Base-by-base conservation (phyloP, 2,329 filamentous ascomycete genomes). In the Coniella lustricola region DNA sequence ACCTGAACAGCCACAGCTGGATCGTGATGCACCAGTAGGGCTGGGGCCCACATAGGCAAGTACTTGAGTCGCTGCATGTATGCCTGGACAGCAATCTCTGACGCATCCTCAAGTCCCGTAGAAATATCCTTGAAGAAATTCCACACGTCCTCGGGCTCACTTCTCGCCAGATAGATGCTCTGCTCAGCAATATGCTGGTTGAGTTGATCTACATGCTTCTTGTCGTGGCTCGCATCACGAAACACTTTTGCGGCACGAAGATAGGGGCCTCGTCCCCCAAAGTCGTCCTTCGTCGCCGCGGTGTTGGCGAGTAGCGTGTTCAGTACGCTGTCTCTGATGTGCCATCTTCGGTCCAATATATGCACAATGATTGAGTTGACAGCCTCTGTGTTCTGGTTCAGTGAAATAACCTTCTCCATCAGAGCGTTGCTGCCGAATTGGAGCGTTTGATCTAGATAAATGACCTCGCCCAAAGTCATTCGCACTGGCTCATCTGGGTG, bases 361-460 rank as follows among this genome's bases (percentile, higher is more conserved):
- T 72, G 68, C 33, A 64, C 64, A 42, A 90, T 61, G 45, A 90
- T 84, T 12, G 65, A 67, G 43, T 75, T 69, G 2, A 76, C 79
- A 2, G 70, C 68, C 2, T 60, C 54, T 0, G 65, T 62, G 46
- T 80, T 81, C 58, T 83, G 77, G 53, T 83, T 75, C 42, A 85
- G 71, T 17, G 70, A 68, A 22, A 90, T 69, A 21, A 90, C 69
- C 60, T 85, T 87, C 59, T 82, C 79, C 20, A 84, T 61, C 45
- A 85, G 79, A n/a, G 81, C 66, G 53, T 76, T 79, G 46, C 59
- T 51, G 37, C 58, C 49, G 21, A 49, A 22, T n/a, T 54, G 45
- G 57, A 56, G 59, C 39, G 55, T 43, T 3, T 59, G 57, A 2
- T 54, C 50, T 32, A 60, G 35, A 4, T 56, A 25, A 4, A 17